These are phyloP conservation scores for Neoboletus brunneissimus DNA, from an alignment of 768 basidiomycete genomes.

Conservation along the genomic window DNA sequence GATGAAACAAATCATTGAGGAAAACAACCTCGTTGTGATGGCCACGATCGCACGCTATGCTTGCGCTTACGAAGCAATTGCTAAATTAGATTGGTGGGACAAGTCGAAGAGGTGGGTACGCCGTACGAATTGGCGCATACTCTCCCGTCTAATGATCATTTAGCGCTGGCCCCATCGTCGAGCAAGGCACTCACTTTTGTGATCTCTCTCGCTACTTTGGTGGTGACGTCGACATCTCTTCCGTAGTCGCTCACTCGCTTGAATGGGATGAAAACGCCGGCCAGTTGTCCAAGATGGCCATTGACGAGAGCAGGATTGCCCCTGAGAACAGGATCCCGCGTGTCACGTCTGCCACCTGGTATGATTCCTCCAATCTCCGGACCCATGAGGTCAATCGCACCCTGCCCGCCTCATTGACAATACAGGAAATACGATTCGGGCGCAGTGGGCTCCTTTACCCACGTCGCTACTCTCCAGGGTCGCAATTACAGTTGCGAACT, in stretches of 20 bases:
- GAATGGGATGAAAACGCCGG: conserved; percentile 94
- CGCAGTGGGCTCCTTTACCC: conserved; percentile 89
- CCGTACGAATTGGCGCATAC: not conserved
- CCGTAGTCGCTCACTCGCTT: conserved; percentile 80
- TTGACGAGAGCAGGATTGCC: conserved; percentile 83
- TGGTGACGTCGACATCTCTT: conserved; percentile 85
- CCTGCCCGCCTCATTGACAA: conserved; percentile 18
- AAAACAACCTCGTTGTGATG: conserved; percentile 95
- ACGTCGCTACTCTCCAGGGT: conserved; percentile 89
- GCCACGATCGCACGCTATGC: conserved; percentile 94
- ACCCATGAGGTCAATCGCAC: conserved; percentile 10
- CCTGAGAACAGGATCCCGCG: conserved; percentile 92
- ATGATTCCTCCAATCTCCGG: conserved; percentile 26
- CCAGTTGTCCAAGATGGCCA: conserved; percentile 68
- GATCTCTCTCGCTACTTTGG: conserved; percentile 97
- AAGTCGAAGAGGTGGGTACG: conserved; percentile 76
- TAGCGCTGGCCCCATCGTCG: conserved; percentile 76
- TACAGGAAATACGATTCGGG: conserved; percentile 92
- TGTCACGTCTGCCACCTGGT: conserved; percentile 91
- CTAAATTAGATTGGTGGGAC: conserved; percentile 91
- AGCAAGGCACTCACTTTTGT: conserved; percentile 96
- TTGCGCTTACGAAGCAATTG: conserved; percentile 76
- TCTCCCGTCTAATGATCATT: conserved; percentile 5
- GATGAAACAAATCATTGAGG: conserved; percentile 95
- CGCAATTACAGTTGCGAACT: conserved; percentile 92